These are phyloP conservation scores for Penicillium sp. DNA, from an alignment of 2,329 filamentous ascomycete species.

Conservation along the genomic window DNA sequence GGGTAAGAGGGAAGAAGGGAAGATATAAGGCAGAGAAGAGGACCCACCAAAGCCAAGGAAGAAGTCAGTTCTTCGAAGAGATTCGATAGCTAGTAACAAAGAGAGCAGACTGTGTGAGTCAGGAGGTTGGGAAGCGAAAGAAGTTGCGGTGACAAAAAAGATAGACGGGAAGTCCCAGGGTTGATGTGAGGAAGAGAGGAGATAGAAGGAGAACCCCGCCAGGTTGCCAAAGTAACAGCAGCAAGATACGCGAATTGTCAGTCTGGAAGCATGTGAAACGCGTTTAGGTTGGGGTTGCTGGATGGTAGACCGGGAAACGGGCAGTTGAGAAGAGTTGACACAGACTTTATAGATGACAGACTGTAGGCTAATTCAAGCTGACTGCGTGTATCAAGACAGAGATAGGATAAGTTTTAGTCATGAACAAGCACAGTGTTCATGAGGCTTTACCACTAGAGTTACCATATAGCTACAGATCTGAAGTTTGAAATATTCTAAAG, in stretches of 20 bases:
- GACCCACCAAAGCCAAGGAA: neutral
- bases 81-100: neutral
- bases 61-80: neutral
- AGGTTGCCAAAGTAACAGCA: neutral
- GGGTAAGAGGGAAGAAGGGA: constrained; percentile 7
- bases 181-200: neutral
- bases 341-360: too few relatives aligned
- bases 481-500: too few relatives aligned
- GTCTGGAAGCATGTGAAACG: neutral
- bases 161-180: neutral
- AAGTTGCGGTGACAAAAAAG: neutral
- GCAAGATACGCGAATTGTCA: neutral
- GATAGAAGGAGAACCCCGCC: neutral
- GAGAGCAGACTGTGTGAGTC: neutral
- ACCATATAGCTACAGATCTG: too few relatives aligned
- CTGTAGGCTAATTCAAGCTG: neutral
- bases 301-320: neutral
- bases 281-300: neutral
- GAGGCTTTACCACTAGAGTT: too few relatives aligned
- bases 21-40: neutral
- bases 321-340: neutral
- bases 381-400: too few relatives aligned
- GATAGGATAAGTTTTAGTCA: too few relatives aligned
- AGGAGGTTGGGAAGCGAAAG: neutral
- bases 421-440: too few relatives aligned